Evolutionary conservation across 108 stramenopile species (phyloP).

Genomic region (Chaetoceros muelleri): DNA sequence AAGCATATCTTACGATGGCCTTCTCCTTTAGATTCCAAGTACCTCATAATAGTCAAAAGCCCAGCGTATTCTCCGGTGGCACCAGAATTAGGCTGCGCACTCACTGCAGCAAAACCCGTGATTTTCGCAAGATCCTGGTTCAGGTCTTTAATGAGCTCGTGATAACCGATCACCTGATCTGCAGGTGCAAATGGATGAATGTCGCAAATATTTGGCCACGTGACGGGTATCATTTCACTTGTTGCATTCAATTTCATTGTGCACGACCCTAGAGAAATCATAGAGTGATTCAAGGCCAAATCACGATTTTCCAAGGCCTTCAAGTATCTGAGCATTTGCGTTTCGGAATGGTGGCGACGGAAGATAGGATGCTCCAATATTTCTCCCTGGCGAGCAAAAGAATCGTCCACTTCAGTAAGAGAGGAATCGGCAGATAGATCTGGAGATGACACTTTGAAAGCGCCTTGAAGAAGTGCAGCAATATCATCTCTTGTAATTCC

Average conservation of each 20-base stretch:
- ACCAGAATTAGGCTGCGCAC: conserved; percentile 96
- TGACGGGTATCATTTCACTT: conserved; percentile 98
- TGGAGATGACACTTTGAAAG: conserved; percentile 56
- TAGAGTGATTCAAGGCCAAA: conserved; percentile 93
- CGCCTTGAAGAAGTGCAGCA: conserved; percentile 42
- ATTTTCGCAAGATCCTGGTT: conserved; percentile 93
- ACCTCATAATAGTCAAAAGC: conserved; percentile 86
- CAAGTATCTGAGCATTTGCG: conserved; percentile 97
- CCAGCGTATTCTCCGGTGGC: conserved; percentile 98
- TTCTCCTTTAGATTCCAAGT: conserved; percentile 74
- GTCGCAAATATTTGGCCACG: conserved; percentile 92
- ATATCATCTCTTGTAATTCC: conserved; percentile 83
- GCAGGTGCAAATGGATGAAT: conserved; percentile 97
- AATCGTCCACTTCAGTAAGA: conserved; percentile 45
- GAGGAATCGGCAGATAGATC: conserved; percentile 69
- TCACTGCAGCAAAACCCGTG: conserved; percentile 98
- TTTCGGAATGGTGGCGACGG: conserved; percentile 92
- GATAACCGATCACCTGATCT: conserved; percentile 90
- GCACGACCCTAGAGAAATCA: conserved; percentile 98
- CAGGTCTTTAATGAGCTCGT: conserved; percentile 88
- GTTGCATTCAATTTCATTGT: conserved; percentile 99
- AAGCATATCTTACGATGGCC: conserved; percentile 94
- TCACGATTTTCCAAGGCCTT: conserved; percentile 94
- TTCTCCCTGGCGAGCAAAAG: conserved; percentile 52
- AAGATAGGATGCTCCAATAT: conserved; percentile 95